phyloP scores from a whole-genome alignment of 176 grass and related monocot species.

The Zoysia japonica region DNA sequence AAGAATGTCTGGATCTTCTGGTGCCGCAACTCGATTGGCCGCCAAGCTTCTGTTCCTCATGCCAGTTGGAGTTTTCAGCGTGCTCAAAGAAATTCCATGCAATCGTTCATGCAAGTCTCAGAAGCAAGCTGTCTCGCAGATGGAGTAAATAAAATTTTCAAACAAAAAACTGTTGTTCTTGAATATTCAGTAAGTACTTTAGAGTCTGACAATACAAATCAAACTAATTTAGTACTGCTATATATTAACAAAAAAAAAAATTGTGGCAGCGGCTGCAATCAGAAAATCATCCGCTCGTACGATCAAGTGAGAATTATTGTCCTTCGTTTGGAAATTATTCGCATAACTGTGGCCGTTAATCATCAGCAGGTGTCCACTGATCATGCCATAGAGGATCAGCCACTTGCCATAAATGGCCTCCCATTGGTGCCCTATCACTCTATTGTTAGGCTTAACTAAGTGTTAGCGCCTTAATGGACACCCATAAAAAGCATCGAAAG shows the following conservation, averaged over 20 bases:
- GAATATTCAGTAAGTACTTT: background rate
- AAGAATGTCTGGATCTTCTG: slow-evolving; percentile 29
- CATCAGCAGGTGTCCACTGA: slow-evolving; percentile 20
- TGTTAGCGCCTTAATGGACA: slow-evolving; percentile 48
- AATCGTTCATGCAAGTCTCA: background rate
- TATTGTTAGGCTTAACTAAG: slow-evolving; percentile 29
- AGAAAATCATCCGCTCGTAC: background rate
- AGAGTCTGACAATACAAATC: background rate
- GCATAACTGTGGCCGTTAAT: background rate
- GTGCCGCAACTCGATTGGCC: background rate
- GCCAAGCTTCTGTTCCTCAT: background rate
- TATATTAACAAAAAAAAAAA: no score
- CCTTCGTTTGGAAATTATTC: background rate
- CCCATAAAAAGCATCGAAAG: slow-evolving; percentile 45
- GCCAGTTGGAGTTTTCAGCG: background rate
- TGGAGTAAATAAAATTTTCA: background rate
- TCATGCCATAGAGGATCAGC: slow-evolving; percentile 22
- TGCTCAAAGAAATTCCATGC: background rate
- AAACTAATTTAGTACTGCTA: background rate
- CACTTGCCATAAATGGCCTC: slow-evolving; percentile 16
- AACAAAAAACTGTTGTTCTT: background rate
- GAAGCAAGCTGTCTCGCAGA: background rate
- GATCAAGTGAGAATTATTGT: background rate
- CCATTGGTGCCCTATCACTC: slow-evolving; percentile 20
- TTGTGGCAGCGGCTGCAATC: background rate